phyloP scores from a whole-genome alignment of 2,329 filamentous ascomycete genomes.

The Trichoderma koningiopsis region DNA sequence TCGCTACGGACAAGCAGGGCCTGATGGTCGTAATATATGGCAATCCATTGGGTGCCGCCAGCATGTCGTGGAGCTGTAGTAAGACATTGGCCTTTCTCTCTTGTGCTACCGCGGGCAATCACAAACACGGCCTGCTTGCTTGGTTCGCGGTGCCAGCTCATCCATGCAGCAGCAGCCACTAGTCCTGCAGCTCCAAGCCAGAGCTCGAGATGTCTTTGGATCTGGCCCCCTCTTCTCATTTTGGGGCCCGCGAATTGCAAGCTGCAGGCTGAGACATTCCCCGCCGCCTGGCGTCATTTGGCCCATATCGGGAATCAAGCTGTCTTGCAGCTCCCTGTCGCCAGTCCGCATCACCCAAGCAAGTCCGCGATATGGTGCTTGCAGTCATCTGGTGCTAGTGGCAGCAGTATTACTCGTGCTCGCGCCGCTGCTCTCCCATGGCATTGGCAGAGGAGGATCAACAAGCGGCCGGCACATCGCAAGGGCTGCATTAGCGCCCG shows the following conservation, averaged over 20 bases:
- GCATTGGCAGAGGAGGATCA: conserved; percentile 2
- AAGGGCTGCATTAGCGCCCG: conserved; percentile 29
- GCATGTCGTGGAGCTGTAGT: conserved; percentile 20
- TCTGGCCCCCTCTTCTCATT: background rate
- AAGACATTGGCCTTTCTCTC: conserved; percentile 19
- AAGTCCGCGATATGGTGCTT: background rate
- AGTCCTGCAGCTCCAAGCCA: conserved; percentile 20
- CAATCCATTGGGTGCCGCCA: background rate
- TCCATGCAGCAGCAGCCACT: conserved; percentile 27
- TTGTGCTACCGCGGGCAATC: background rate
- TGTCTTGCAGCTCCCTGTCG: conserved; percentile 13
- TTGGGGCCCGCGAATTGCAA: conserved; percentile 9
- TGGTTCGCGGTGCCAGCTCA: conserved; percentile 25
- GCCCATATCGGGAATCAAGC: conserved; percentile 20
- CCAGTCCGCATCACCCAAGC: background rate
- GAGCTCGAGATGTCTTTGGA: background rate
- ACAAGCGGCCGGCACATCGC: conserved; percentile 23
- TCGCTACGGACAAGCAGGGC: background rate
- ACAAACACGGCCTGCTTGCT: background rate
- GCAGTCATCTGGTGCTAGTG: background rate
- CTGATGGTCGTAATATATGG: conserved; percentile 8
- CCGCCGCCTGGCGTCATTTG: conserved; percentile 20
- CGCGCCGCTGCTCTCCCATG: background rate
- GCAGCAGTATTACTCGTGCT: background rate
- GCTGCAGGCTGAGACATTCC: conserved; percentile 19